These are phyloP conservation scores for Rhizopus arrhizus DNA, from an alignment of 371 early-diverging fungal genomes.

Conservation along the genomic window DNA sequence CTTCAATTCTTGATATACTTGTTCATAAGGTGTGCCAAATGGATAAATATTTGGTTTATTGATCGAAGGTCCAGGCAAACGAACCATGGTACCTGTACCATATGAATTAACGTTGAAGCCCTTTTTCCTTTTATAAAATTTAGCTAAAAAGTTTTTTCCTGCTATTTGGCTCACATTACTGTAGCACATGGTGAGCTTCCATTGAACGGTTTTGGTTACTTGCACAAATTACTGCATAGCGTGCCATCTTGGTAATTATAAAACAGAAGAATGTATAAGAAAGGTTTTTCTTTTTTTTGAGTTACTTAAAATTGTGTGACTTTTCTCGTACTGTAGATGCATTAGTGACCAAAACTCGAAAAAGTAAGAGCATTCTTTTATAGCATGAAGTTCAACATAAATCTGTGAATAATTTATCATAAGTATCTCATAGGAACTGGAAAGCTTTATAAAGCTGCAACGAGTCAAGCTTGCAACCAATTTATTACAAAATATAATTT, in stretches of 20 bases:
- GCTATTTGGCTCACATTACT: slow-evolving; percentile 40
- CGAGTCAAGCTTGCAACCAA: too few species aligned
- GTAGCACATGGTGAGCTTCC: slow-evolving; percentile 92
- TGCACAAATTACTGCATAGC: slow-evolving; percentile 92
- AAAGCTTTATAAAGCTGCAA: too few species aligned
- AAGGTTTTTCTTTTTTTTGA: not conserved
- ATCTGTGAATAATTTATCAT: too few species aligned
- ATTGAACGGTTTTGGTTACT: slow-evolving; percentile 97
- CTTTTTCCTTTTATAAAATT: slow-evolving; percentile 55
- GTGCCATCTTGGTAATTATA: slow-evolving; percentile 56
- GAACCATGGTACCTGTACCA: slow-evolving; percentile 90
- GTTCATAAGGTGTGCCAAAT: slow-evolving; percentile 92
- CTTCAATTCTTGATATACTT: slow-evolving; percentile 84
- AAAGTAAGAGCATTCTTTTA: too few species aligned
- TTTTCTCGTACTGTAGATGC: not conserved
- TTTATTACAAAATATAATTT: too few species aligned
- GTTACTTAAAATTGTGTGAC: slow-evolving; percentile 1
- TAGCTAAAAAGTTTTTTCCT: not conserved
- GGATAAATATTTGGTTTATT: slow-evolving; percentile 89
- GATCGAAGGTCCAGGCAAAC: slow-evolving; percentile 90
- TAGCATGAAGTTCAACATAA: too few species aligned
- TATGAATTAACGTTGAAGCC: slow-evolving; percentile 82
- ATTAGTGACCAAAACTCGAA: too few species aligned
- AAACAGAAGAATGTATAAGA: slow-evolving; percentile 4
- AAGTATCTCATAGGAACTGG: too few species aligned